Percentiles rank a stretch among this genome's conserved stretches.
These are phyloP conservation scores for Danielia reshetovae DNA, from an alignment of 805 yeast species.

Conservation along the genomic window DNA sequence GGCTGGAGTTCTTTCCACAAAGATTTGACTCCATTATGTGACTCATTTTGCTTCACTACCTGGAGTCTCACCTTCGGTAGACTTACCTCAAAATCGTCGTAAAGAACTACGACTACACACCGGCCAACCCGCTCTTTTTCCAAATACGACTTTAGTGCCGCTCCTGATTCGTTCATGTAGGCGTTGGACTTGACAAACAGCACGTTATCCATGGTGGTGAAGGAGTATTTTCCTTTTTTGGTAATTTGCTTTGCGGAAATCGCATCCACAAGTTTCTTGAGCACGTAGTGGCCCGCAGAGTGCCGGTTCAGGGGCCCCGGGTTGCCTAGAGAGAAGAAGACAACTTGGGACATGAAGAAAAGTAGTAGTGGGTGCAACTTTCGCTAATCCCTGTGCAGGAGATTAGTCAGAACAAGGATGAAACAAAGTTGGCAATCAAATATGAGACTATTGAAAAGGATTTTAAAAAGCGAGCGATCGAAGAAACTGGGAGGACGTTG, in stretches of 20 bases:
- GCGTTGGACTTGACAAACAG: constrained; percentile 33
- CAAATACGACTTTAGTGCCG: constrained; percentile 24
- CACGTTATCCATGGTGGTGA: constrained; percentile 20
- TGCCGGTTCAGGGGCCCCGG: constrained; percentile 40
- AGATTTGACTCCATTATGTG: constrained; percentile 38
- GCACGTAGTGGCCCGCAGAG: constrained; percentile 35
- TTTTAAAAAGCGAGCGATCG: too few relatives aligned
- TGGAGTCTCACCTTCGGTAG: constrained; percentile 28
- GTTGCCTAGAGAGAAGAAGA: constrained; percentile 35
- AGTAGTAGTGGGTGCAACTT: too few relatives aligned
- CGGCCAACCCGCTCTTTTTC: constrained; percentile 15
- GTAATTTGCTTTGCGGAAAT: constrained; percentile 27
- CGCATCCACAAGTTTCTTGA: constrained; percentile 22
- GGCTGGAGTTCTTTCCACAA: constrained; percentile 13
- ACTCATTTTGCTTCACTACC: constrained; percentile 31
- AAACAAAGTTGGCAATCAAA: too few relatives aligned
- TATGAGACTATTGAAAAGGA: too few relatives aligned
- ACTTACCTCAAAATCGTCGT: constrained; percentile 37
- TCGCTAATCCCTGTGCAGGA: too few relatives aligned
- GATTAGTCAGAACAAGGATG: too few relatives aligned
- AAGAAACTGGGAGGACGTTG: too few relatives aligned
- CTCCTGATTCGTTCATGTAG: constrained; percentile 40
- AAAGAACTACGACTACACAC: constrained; percentile 23
- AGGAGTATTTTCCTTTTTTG: constrained; percentile 28
- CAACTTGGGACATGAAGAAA: too few relatives aligned